These are phyloP conservation scores for Neurospora sp. DNA, from an alignment of 495 filamentous ascomycete genomes.

Conservation along the genomic window DNA sequence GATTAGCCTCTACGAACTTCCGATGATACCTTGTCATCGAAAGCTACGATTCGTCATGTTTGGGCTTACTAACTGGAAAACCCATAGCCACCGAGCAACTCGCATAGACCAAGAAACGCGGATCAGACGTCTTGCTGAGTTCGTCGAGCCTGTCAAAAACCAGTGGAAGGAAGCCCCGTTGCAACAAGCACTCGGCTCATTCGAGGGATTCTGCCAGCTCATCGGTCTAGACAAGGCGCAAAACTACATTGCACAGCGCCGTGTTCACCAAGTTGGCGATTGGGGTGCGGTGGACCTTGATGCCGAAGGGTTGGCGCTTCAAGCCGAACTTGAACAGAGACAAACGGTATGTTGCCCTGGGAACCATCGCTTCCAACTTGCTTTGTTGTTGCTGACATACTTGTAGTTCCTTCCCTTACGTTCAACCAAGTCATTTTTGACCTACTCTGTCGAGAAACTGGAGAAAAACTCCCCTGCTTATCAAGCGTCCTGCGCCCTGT, in stretches of 20 bases:
- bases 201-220: constrained; percentile 68
- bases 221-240: constrained; percentile 71
- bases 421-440: constrained; percentile 79
- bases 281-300: constrained; percentile 75
- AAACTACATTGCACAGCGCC: constrained; percentile 61
- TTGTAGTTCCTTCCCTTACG: constrained; percentile 65
- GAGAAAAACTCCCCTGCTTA: constrained; percentile 58
- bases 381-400: constrained; percentile 5
- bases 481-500: constrained; percentile 61
- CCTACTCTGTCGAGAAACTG: constrained; percentile 81
- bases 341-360: constrained; percentile 47
- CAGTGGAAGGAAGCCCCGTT: constrained; percentile 71
- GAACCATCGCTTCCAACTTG: neutral
- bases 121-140: constrained; percentile 54
- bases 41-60: neutral
- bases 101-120: constrained; percentile 59
- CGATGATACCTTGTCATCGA: neutral
- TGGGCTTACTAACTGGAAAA: constrained; percentile 8
- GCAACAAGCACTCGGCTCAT: constrained; percentile 58
- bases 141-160: constrained; percentile 67
- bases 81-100: constrained; percentile 61
- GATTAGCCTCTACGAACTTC: neutral
- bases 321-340: constrained; percentile 62
- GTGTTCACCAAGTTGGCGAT: constrained; percentile 67
- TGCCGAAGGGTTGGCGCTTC: constrained; percentile 65